A percentile compares a stretch with the other conserved stretches of the same genome.
These are phyloP conservation scores for Saccharomycopsis hybrid DNA, from an alignment of 1,139 yeast genomes.

Conservation along the genomic window DNA sequence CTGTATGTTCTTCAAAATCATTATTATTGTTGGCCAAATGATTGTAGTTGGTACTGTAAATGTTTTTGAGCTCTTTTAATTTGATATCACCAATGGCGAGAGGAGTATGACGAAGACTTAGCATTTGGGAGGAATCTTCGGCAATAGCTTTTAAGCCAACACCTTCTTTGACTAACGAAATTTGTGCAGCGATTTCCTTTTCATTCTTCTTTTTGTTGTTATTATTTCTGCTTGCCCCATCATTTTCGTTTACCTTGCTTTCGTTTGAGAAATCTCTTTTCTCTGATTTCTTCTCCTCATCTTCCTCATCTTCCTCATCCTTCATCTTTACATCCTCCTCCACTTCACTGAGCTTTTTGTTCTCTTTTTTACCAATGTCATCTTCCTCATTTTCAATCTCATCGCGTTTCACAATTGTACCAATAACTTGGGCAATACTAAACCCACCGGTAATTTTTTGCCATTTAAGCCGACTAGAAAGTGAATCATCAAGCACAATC, in stretches of 20 bases:
- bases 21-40: too few species aligned
- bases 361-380: background rate
- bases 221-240: background rate
- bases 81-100: slow-evolving; percentile 86
- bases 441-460: slow-evolving; percentile 77
- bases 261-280: slow-evolving; percentile 22
- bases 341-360: too few species aligned
- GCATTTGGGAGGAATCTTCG: slow-evolving; percentile 13
- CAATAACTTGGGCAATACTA: slow-evolving; percentile 76
- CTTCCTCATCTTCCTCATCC: slow-evolving; percentile 21
- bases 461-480: slow-evolving; percentile 69
- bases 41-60: slow-evolving; percentile 22
- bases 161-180: slow-evolving; percentile 1
- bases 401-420: slow-evolving; percentile 50
- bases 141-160: slow-evolving; percentile 16
- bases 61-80: slow-evolving; percentile 71
- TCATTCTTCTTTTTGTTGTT: too few species aligned
- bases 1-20: slow-evolving; percentile 38
- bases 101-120: slow-evolving; percentile 24
- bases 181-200: too few species aligned
- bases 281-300: slow-evolving; percentile 21
- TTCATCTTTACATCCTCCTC: too few species aligned
- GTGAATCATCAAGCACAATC: slow-evolving; percentile 60
- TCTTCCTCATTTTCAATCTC: slow-evolving; percentile 25
- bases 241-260: slow-evolving; percentile 23